Base-by-base conservation (phyloP, 768 basidiomycete genomes). In the Auriscalpium vulgare region DNA sequence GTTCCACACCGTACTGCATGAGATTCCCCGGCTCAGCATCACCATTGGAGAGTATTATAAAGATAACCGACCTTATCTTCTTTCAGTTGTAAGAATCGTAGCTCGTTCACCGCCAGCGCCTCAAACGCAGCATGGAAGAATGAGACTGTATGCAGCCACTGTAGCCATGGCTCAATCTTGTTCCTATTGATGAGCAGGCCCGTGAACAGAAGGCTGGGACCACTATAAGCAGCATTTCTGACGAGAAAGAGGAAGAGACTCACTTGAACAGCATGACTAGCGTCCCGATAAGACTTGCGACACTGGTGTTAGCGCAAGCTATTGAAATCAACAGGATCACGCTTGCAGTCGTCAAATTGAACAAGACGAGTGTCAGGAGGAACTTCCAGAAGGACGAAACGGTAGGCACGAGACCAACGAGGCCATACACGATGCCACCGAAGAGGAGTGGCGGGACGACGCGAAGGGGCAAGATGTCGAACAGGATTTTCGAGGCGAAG, bases 41-140 rank as follows among this genome's bases (percentile, higher is more conserved):
- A 29, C 5, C 29, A 29, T 29, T 29, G 7, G 29, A 7, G 7
- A 29, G 8, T 35, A 19, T 38, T 44, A 36, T 8, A 10, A n/a
- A 50, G 16, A 21, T 36, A 37, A 62, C 84, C 55, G 54, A 91
- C 91, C 77, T 88, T 91, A 61, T 85, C 81, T 67, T 99, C 92
- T 68, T 91, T 92, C 37, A 99, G 75, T 66, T 94, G 91, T 34
- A 98, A 73, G 71, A 97, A 97, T 50, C 95, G 78, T 56, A 99
- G 75, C 69, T 99, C 97, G 67, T 98, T 99, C 56, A 99, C 97
- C n/a, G 95, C 85, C 40, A 99, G 79, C 1, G 91, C 95, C 72
- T 99, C 97, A 62, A 94, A 98, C 0, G 91, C 97, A 21, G 97
- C 95, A 73, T 99, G 97, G 85, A 97, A 99, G 79, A 98, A 98